A percentile compares a stretch with the other conserved stretches of the same genome.
These are phyloP conservation scores for Quercus cerris DNA, from an alignment of 306 rosid genomes.

Conservation along the genomic window DNA sequence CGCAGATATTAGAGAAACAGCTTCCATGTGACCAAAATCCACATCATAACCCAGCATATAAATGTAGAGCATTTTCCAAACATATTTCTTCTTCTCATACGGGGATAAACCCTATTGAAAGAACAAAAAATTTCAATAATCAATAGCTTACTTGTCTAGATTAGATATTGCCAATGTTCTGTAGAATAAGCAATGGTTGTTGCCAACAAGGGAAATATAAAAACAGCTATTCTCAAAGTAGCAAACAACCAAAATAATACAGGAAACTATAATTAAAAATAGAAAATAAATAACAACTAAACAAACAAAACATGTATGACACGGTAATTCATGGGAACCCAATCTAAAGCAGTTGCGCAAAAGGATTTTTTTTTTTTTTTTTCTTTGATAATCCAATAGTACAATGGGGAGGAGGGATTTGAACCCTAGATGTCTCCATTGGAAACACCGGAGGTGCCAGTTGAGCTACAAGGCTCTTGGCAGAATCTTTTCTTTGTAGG, in stretches of 20 bases:
- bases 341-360: neutral
- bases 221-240: neutral
- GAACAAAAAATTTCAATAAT: conserved; percentile 14
- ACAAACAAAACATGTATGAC: neutral
- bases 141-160: neutral
- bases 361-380: neutral
- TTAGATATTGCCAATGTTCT: neutral
- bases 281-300: neutral
- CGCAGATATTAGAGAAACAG: conserved; percentile 98
- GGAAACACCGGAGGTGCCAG: no score
- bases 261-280: neutral
- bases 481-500: neutral
- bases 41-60: conserved; percentile 98
- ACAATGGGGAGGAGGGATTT: no score
- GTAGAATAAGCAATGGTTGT: neutral
- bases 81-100: conserved; percentile 96
- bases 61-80: conserved; percentile 99
- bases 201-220: neutral
- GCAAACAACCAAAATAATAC: neutral
- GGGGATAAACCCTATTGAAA: conserved; percentile 79
- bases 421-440: no score
- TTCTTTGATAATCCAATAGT: no score
- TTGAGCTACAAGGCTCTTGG: no score
- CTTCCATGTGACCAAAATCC: conserved; percentile 99
- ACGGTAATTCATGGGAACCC: neutral